phyloP scores from a whole-genome alignment of 148 eudicot species.

The Cornus suecica region DNA sequence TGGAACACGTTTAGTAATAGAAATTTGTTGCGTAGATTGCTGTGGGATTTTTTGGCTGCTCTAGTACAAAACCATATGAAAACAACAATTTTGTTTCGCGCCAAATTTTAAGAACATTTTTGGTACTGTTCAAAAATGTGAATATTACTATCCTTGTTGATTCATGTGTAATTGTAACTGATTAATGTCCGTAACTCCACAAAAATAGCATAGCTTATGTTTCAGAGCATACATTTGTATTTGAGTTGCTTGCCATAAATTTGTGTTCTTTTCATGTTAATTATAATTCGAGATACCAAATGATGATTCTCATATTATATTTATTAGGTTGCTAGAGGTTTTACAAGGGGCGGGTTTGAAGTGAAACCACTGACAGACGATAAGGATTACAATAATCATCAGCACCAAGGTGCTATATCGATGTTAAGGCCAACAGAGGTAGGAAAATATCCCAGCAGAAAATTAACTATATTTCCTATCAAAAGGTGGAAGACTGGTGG shows the following conservation, averaged over 20 bases:
- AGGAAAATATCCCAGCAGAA: slow-evolving; percentile 33
- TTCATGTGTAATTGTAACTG: background rate
- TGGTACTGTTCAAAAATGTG: too few relatives aligned
- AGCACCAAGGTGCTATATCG: slow-evolving; percentile 35
- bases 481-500: slow-evolving; percentile 66
- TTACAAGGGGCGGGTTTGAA: slow-evolving; percentile 73
- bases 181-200: background rate
- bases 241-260: background rate
- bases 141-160: background rate
- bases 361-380: slow-evolving; percentile 56
- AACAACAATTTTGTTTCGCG: too few relatives aligned
- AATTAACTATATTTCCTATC: slow-evolving; percentile 61
- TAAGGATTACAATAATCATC: slow-evolving; percentile 24
- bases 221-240: background rate
- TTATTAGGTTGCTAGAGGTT: slow-evolving; percentile 66
- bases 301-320: slow-evolving; percentile 3
- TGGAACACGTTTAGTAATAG: too few relatives aligned
- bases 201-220: too few relatives aligned
- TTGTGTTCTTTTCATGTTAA: background rate
- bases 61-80: too few relatives aligned
- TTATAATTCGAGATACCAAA: background rate
- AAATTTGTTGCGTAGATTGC: too few relatives aligned
- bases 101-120: too few relatives aligned
- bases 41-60: background rate
- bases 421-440: slow-evolving; percentile 33